phyloP scores from a whole-genome alignment of 768 basidiomycete genomes.

The Pulveroboletus sp. region DNA sequence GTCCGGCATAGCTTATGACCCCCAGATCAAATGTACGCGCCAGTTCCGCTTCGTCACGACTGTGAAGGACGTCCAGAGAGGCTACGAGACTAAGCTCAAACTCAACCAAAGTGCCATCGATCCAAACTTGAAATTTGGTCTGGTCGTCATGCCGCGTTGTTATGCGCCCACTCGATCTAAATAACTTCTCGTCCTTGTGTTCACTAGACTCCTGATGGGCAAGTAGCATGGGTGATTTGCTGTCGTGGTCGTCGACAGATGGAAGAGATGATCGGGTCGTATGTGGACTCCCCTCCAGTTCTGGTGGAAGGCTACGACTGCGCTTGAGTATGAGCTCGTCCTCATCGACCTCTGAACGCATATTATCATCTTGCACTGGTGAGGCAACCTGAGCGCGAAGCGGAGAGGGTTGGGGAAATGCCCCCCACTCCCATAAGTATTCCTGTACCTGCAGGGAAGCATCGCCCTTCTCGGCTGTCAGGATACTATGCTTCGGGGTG shows the following conservation, averaged over 20 bases:
- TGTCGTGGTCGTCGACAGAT: conserved; percentile 17
- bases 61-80: conserved; percentile 26
- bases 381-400: conserved; percentile 45
- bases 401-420: conserved; percentile 78
- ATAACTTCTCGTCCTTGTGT: conserved; percentile 16
- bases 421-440: conserved; percentile 95
- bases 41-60: conserved; percentile 49
- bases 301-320: conserved; percentile 56
- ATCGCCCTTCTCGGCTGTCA: conserved; percentile 3
- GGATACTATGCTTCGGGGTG: conserved; percentile 11
- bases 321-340: conserved; percentile 33
- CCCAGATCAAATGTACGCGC: conserved; percentile 53
- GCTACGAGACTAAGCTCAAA: conserved; percentile 73
- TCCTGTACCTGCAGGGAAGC: conserved; percentile 43
- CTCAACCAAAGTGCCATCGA: conserved; percentile 53
- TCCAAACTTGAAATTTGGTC: conserved; percentile 57
- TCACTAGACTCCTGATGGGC: conserved; percentile 3
- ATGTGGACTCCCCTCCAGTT: conserved; percentile 41
- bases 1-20: conserved; percentile 57
- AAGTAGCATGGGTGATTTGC: conserved; percentile 10
- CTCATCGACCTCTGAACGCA: conserved; percentile 12
- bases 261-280: conserved; percentile 21
- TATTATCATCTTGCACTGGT: conserved; percentile 8
- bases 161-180: conserved; percentile 53
- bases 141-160: conserved; percentile 56